Evolutionary conservation across 2,329 filamentous ascomycete genomes (phyloP).

Genomic region (Pestalotiopsis sp.): DNA sequence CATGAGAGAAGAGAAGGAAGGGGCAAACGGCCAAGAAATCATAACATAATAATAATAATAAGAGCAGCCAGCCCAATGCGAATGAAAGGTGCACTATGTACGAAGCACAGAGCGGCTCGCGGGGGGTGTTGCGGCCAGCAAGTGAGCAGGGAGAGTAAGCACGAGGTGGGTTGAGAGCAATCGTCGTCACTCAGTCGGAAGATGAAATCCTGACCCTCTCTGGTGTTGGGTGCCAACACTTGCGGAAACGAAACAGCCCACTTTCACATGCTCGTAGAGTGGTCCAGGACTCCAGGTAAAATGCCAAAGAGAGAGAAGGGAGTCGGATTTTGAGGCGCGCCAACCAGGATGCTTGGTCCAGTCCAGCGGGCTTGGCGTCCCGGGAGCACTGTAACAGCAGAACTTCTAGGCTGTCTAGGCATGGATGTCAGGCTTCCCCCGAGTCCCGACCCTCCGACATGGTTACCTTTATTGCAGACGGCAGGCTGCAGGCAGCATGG

Average conservation of each 20-base stretch:
- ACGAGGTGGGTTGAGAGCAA: constrained; percentile 14
- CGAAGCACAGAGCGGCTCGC: neutral
- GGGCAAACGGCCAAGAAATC: neutral
- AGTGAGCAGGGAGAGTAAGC: constrained; percentile 13
- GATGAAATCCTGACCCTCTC: neutral
- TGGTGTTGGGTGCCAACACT: neutral
- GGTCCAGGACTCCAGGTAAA: neutral
- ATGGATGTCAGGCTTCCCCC: no score
- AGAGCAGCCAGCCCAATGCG: neutral
- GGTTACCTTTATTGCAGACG: no score
- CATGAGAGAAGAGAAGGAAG: neutral
- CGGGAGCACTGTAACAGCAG: no score
- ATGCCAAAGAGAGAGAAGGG: no score
- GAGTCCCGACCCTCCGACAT: no score
- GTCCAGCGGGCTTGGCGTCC: no score
- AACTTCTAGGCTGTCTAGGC: no score
- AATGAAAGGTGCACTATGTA: constrained; percentile 4
- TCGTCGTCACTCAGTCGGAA: constrained; percentile 14
- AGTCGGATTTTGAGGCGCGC: no score
- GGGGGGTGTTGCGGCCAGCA: neutral
- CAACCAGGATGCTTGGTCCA: neutral
- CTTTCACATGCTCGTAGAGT: constrained; percentile 22
- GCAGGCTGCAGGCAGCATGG: no score
- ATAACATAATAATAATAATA: neutral
- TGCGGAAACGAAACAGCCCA: constrained; percentile 14